Percentiles rank a stretch among this genome's conserved stretches.
Evolutionary conservation across 2,329 filamentous ascomycete genomes (phyloP).

Genomic region (Cercospora citrullina): DNA sequence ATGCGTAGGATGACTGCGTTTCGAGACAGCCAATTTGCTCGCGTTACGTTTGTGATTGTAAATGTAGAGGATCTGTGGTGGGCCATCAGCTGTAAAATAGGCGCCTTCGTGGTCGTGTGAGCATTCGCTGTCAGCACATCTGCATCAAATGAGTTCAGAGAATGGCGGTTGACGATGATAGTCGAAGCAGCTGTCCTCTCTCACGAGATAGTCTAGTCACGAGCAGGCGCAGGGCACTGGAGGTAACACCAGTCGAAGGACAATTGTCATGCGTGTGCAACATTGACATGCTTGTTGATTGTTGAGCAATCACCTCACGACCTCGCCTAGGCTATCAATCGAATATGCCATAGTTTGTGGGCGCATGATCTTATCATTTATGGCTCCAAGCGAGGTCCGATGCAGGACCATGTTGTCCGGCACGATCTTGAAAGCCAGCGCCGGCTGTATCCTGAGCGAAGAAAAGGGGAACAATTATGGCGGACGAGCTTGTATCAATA

Average conservation of each 20-base stretch:
- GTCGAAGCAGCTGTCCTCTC: background rate
- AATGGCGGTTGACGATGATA: background rate
- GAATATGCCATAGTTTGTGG: background rate
- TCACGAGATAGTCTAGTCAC: background rate
- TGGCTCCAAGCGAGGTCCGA: too few relatives aligned
- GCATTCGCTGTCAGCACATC: background rate
- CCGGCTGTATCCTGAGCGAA: background rate
- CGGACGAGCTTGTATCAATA: too few relatives aligned
- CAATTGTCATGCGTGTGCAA: background rate
- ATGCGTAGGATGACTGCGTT: background rate
- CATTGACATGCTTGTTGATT: background rate
- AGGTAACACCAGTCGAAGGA: background rate
- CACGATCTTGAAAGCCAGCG: background rate
- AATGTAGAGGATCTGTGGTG: background rate
- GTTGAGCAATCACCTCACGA: background rate
- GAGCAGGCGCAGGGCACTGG: background rate
- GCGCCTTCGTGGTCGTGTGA: background rate
- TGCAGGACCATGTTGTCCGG: too few relatives aligned
- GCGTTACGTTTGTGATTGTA: background rate
- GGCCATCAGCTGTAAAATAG: background rate
- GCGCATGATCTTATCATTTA: background rate
- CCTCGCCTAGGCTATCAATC: background rate
- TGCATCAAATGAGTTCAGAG: background rate
- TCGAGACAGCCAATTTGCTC: background rate
- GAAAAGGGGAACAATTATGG: background rate